Conservation (phyloP, 139 green algal species). For the Cymbomonas tetramitiformis region DNA sequence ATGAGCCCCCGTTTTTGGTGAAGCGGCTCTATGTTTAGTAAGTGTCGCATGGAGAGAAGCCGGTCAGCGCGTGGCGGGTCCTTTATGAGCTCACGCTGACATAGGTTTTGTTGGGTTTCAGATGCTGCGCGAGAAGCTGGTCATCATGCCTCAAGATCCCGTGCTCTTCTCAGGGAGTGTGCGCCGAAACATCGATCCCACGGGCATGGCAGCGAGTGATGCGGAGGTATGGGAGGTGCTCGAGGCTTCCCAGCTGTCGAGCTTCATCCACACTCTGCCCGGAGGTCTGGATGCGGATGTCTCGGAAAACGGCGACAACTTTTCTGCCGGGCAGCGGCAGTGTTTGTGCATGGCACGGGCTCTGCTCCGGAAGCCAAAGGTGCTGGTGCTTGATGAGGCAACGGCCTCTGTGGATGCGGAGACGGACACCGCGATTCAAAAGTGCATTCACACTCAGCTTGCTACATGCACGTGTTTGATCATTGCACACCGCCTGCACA, state of each 20-base stretch:
- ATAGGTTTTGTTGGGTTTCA: too few relatives aligned
- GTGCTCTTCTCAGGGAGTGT: constrained; percentile 75
- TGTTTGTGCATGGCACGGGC: constrained; percentile 79
- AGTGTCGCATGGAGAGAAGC: too few relatives aligned
- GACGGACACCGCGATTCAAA: constrained; percentile 60
- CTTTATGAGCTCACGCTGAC: too few relatives aligned
- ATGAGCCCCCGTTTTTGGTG: too few relatives aligned
- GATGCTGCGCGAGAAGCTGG: constrained; percentile 42
- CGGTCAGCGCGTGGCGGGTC: too few relatives aligned
- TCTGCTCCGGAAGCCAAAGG: constrained; percentile 45
- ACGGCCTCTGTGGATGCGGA: constrained; percentile 74
- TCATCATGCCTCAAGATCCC: constrained; percentile 73
- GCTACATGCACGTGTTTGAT: constrained; percentile 56
- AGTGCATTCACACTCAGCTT: constrained; percentile 66
- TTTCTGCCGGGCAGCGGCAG: constrained; percentile 72
- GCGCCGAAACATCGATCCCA: constrained; percentile 83
- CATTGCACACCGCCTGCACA: constrained; percentile 69
- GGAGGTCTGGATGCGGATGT: constrained; percentile 46
- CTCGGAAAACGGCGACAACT: constrained; percentile 68
- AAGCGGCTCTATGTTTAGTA: too few relatives aligned
- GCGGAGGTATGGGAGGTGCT: constrained; percentile 47
- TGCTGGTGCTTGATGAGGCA: constrained; percentile 79
- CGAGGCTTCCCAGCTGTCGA: constrained; percentile 29
- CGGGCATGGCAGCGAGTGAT: constrained; percentile 51
- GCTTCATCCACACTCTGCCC: constrained; percentile 30